Percentiles rank a stretch among this genome's conserved stretches.
Evolutionary conservation across 208 protist species (phyloP).

Genomic region (Trypanosoma melophagium): DNA sequence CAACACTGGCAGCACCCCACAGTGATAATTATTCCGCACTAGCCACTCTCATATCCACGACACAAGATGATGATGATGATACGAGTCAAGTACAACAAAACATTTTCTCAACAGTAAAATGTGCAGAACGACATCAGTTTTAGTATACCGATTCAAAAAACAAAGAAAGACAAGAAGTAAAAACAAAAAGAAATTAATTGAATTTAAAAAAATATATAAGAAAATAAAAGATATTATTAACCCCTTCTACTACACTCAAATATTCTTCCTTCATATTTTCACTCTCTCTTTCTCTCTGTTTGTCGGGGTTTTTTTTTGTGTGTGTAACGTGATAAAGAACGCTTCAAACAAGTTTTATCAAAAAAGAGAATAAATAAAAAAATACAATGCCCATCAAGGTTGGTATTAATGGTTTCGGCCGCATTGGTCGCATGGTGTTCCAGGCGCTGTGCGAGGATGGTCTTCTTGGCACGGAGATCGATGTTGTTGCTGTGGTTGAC

Average conservation of each 20-base stretch:
- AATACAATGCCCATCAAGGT: conserved; percentile 66
- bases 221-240: background rate
- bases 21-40: conserved; percentile 19
- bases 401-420: conserved; percentile 98
- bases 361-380: conserved; percentile 6
- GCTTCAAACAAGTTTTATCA: background rate
- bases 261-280: background rate
- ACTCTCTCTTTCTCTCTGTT: background rate
- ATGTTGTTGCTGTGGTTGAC: conserved; percentile 96
- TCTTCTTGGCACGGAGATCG: conserved; percentile 72
- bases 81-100: no score
- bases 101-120: no score
- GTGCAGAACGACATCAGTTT: background rate
- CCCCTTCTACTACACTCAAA: background rate
- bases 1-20: conserved; percentile 21
- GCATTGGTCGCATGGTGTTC: conserved; percentile 98
- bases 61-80: background rate
- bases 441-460: conserved; percentile 78
- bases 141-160: background rate
- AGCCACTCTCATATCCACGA: conserved; percentile 11
- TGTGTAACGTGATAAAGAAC: background rate
- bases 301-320: background rate
- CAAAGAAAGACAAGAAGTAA: background rate
- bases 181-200: background rate
- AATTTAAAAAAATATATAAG: no score